These are phyloP conservation scores for Nitzschia sp. DNA, from an alignment of 108 stramenopile species.

Conservation along the genomic window DNA sequence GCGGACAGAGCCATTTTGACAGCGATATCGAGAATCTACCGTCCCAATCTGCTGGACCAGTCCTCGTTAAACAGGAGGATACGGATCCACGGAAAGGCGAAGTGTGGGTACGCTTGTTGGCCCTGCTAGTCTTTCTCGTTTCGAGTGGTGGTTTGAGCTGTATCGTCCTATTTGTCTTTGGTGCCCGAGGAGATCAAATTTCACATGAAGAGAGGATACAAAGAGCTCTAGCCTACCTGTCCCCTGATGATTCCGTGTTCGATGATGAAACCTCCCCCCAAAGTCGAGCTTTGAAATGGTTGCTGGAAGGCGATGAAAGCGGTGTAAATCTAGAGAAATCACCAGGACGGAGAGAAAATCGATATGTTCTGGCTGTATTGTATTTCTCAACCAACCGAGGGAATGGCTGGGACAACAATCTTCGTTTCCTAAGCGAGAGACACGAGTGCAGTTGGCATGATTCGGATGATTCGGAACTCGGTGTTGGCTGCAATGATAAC, in stretches of 20 bases:
- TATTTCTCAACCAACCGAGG: slow-evolving; percentile 1
- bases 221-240: background rate
- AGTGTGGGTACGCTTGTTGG: background rate
- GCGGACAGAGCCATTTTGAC: too few relatives aligned
- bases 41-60: too few relatives aligned
- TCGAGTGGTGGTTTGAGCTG: background rate
- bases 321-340: background rate
- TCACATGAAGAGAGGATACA: background rate
- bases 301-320: background rate
- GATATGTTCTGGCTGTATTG: slow-evolving; percentile 10
- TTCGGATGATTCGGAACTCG: background rate
- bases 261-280: background rate
- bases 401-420: background rate
- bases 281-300: slow-evolving; percentile 2
- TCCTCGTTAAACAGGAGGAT: too few relatives aligned
- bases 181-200: background rate
- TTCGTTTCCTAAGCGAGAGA: background rate
- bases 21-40: too few relatives aligned
- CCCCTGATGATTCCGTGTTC: background rate
- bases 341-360: background rate
- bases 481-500: background rate
- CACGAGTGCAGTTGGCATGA: slow-evolving; percentile 7
- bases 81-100: background rate
- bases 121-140: background rate
- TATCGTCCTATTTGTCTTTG: background rate